Percentiles rank a stretch among this genome's conserved stretches.
Evolutionary conservation across 352 stramenopile species (phyloP).

Genomic region (Pythium biforme): DNA sequence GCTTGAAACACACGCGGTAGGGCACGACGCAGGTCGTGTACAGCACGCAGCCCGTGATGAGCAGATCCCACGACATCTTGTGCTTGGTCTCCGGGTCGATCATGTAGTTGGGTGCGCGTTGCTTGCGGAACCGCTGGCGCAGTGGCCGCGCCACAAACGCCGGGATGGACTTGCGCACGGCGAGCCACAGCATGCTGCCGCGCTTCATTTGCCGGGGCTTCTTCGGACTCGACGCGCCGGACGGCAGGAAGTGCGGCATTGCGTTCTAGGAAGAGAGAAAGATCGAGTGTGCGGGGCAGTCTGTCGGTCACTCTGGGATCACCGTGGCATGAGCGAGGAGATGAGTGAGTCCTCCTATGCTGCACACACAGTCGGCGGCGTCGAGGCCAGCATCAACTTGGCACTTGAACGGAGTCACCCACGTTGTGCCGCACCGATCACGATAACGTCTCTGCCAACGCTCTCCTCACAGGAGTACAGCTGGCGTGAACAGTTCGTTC

Average conservation of each 20-base stretch:
- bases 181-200: slow-evolving; percentile 44
- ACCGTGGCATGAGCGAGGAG: not conserved
- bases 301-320: not conserved
- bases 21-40: slow-evolving; percentile 78
- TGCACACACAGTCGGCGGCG: no score
- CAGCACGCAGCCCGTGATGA: slow-evolving; percentile 62
- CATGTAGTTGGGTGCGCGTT: slow-evolving; percentile 45
- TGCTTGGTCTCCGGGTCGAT: slow-evolving; percentile 54
- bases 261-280: not conserved
- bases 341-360: no score
- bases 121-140: slow-evolving; percentile 31
- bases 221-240: slow-evolving; percentile 7
- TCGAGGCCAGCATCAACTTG: not conserved
- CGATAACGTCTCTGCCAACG: not conserved
- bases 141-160: slow-evolving; percentile 36
- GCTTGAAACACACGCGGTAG: slow-evolving; percentile 76
- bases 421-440: not conserved
- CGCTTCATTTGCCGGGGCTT: slow-evolving; percentile 31
- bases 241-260: not conserved
- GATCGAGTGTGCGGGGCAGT: not conserved
- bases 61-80: slow-evolving; percentile 69
- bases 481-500: not conserved
- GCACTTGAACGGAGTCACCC: no score
- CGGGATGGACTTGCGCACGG: slow-evolving; percentile 55
- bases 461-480: not conserved